Base-by-base conservation (phyloP, 768 basidiomycete species). In the Trametes sanguinea region DNA sequence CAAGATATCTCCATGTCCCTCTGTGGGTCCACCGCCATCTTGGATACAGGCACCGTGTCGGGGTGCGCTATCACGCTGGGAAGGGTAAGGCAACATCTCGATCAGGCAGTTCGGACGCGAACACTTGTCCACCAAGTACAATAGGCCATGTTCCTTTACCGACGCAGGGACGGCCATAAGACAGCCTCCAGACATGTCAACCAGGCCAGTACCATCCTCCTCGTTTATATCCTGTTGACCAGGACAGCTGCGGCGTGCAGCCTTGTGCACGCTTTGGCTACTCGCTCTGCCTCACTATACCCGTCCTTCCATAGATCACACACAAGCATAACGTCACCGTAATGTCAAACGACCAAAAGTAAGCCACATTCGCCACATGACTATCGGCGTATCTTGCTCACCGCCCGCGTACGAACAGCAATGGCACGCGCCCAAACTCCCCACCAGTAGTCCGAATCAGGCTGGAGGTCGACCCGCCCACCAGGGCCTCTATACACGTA, bases 11-110 rank as follows among this genome's bases (percentile, higher is more conserved):
- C 60, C 30, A 42, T 33, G 47, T 42, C 32, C 30, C 50, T 37
- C 50, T 53, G 42, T 47, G 45, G 61, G 55, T 52, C 61, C 54
- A 50, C 16, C 35, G 51, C n/a, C 2, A 33, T 51, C 48, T 1
- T 62, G 51, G 33, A 40, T 4, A 57, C 55, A 52, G 50, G 54
- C 43, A 61, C 61, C n/a, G 17, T 39, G 6, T 27, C n/a, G 17
- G 17, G n/a, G 22, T 40, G 37, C 47, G 46, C 39, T 40, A 4
- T 30, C 13, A 37, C 37, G 56, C 56, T 14, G n/a, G 50, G 16
- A 22, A 3, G n/a, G 33, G 29, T 17, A 5, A 33, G 51, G 50
- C 17, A 45, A 22, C 43, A 52, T 22, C 51, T 44, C 44, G 29
- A 56, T 56, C 55, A 3, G 50, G 55, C 55, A 62, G 43, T 30